Percentiles rank a stretch among this genome's conserved stretches.
phyloP scores from a whole-genome alignment of 148 eudicot genomes.

The Tetragonia tetragonoides region DNA sequence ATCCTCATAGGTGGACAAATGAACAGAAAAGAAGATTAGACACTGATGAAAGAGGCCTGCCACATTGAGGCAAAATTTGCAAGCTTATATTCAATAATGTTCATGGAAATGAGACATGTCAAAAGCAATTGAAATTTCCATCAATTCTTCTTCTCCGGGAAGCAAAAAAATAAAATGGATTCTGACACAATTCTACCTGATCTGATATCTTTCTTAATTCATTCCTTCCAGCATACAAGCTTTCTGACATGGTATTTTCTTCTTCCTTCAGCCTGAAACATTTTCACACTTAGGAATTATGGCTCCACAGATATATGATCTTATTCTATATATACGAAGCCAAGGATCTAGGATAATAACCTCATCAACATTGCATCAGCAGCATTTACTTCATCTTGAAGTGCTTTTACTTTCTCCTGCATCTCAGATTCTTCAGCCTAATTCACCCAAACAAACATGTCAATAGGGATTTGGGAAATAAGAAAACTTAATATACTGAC shows the following conservation, averaged over 20 bases:
- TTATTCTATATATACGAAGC: slow-evolving; percentile 10
- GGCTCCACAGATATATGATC: neutral
- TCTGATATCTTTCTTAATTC: slow-evolving; percentile 42
- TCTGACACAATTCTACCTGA: slow-evolving; percentile 42
- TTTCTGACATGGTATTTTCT: slow-evolving; percentile 45
- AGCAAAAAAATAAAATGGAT: neutral
- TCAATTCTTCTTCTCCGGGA: neutral
- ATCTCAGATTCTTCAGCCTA: slow-evolving; percentile 88
- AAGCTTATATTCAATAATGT: neutral
- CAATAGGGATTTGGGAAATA: neutral
- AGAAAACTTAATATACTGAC: neutral
- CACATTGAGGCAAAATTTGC: neutral
- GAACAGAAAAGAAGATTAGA: neutral
- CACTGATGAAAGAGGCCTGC: neutral
- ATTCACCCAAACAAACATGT: slow-evolving; percentile 5
- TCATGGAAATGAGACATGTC: neutral
- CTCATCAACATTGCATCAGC: slow-evolving; percentile 44
- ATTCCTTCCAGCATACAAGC: slow-evolving; percentile 29
- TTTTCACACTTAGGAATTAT: slow-evolving; percentile 1
- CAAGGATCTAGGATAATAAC: slow-evolving; percentile 30
- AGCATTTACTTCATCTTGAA: slow-evolving; percentile 50
- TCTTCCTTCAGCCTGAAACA: slow-evolving; percentile 61
- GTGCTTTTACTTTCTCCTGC: slow-evolving; percentile 60
- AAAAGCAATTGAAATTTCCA: no score
- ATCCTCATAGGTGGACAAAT: neutral